Evolutionary conservation across 257 asterid genomes (phyloP).

Genomic region (Solanum bukasovii): DNA sequence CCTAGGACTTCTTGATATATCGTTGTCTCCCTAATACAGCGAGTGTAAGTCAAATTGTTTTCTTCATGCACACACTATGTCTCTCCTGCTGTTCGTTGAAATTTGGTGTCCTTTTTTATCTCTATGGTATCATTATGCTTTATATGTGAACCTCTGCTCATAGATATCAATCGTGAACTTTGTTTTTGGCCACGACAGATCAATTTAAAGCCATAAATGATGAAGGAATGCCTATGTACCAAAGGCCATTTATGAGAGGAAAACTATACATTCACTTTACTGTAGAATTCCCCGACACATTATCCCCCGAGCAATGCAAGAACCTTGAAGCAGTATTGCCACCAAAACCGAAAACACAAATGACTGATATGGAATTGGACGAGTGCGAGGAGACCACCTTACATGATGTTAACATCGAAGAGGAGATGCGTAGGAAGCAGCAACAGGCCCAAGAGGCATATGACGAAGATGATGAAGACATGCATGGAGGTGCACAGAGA

Average conservation of each 20-base stretch:
- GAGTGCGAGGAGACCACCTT: conserved; percentile 19
- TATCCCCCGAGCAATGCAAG: conserved; percentile 13
- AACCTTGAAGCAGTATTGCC: conserved; percentile 5
- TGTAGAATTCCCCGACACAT: conserved; percentile 16
- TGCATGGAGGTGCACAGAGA: conserved; percentile 15
- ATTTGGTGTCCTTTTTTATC: background rate
- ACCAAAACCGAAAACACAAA: conserved; percentile 2
- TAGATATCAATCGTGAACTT: background rate
- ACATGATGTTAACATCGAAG: conserved; percentile 14
- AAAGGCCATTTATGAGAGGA: conserved; percentile 23
- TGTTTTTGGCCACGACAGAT: background rate
- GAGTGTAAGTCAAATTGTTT: background rate
- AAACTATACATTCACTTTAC: conserved; percentile 20
- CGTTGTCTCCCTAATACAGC: background rate
- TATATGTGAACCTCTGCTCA: background rate
- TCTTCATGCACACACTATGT: background rate
- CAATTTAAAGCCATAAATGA: conserved; percentile 22
- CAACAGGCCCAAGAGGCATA: conserved; percentile 12
- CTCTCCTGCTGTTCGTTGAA: background rate
- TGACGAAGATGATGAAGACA: conserved; percentile 11
- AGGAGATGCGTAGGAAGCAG: conserved; percentile 15
- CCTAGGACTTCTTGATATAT: background rate
- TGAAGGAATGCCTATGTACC: conserved; percentile 26
- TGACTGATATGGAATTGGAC: conserved; percentile 13
- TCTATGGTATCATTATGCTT: background rate